Evolutionary conservation across 108 stramenopile genomes (phyloP).

Genomic region (Bacterosira constricta): DNA sequence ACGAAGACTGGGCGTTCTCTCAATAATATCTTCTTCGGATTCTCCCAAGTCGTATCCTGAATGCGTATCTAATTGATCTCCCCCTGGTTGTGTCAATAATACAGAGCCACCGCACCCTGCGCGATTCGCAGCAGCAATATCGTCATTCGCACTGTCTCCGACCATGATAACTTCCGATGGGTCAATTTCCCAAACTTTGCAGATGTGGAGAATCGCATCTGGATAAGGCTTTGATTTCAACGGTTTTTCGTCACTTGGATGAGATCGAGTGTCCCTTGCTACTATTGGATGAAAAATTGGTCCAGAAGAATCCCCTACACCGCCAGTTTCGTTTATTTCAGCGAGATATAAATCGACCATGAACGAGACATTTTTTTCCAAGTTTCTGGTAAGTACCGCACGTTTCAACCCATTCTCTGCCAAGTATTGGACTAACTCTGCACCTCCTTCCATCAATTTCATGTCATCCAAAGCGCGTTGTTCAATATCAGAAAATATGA

Average conservation of each 20-base stretch:
- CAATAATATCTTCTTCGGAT: conserved; percentile 24
- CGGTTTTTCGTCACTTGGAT: conserved; percentile 6
- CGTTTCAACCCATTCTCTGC: conserved; percentile 15
- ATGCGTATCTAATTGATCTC: conserved; percentile 13
- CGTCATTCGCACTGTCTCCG: conserved; percentile 44
- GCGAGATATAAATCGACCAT: conserved; percentile 23
- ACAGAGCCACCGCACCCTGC: conserved; percentile 50
- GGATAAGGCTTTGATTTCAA: conserved; percentile 43
- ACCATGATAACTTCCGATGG: conserved; percentile 48
- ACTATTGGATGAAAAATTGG: conserved; percentile 39
- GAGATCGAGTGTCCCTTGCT: conserved; percentile 25
- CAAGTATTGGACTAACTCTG: conserved; percentile 30
- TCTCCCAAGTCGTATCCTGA: conserved; percentile 24
- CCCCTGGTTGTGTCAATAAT: conserved; percentile 21
- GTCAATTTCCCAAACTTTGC: conserved; percentile 35
- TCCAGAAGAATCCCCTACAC: conserved; percentile 8
- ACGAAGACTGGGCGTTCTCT: conserved; percentile 19
- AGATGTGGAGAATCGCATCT: conserved; percentile 46
- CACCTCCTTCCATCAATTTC: conserved; percentile 35
- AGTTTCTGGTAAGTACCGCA: conserved; percentile 43
- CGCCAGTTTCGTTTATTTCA: conserved; percentile 16
- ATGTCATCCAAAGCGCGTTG: conserved; percentile 25
- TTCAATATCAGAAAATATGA: conserved; percentile 48
- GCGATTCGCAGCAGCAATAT: conserved; percentile 44
- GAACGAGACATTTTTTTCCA: conserved; percentile 24